Percentiles rank a stretch among this genome's conserved stretches.
These are phyloP conservation scores for Pyrenophora teres DNA, from an alignment of 2,329 filamentous ascomycete species.

Conservation along the genomic window DNA sequence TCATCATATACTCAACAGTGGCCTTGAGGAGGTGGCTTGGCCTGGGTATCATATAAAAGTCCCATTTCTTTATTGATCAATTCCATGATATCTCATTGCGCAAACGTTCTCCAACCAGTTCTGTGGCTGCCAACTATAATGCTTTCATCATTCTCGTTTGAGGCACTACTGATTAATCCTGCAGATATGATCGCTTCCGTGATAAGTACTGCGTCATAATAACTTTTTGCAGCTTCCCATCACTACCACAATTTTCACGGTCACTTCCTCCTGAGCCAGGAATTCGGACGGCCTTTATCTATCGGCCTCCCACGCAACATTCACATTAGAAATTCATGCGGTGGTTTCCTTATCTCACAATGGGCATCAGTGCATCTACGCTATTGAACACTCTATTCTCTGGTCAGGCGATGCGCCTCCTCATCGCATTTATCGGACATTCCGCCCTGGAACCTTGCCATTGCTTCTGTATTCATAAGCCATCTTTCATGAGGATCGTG, in stretches of 20 bases:
- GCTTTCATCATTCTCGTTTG: not conserved
- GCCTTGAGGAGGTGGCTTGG: not conserved
- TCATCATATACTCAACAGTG: not conserved
- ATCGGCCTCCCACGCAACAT: not conserved
- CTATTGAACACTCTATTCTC: constrained; percentile 24
- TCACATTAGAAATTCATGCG: not conserved
- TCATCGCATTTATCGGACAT: not conserved
- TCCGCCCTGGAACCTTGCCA: not conserved
- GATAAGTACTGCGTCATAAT: no score
- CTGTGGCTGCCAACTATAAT: not conserved
- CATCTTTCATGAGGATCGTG: no score
- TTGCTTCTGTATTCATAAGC: no score
- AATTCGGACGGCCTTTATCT: constrained; percentile 2
- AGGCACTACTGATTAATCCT: no score
- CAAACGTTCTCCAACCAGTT: no score
- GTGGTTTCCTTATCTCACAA: constrained; percentile 3
- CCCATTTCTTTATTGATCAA: not conserved
- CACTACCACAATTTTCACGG: no score
- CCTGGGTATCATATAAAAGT: constrained; percentile 2
- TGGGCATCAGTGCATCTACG: constrained; percentile 29
- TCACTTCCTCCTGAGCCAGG: not conserved
- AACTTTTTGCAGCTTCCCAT: no score
- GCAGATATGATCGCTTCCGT: no score
- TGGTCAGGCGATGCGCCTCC: constrained; percentile 12
- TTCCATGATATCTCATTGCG: no score